Percentiles rank a stretch among this genome's conserved stretches.
These are phyloP conservation scores for Tilletia setariae DNA, from an alignment of 1,284 basidiomycete species.

Conservation along the genomic window DNA sequence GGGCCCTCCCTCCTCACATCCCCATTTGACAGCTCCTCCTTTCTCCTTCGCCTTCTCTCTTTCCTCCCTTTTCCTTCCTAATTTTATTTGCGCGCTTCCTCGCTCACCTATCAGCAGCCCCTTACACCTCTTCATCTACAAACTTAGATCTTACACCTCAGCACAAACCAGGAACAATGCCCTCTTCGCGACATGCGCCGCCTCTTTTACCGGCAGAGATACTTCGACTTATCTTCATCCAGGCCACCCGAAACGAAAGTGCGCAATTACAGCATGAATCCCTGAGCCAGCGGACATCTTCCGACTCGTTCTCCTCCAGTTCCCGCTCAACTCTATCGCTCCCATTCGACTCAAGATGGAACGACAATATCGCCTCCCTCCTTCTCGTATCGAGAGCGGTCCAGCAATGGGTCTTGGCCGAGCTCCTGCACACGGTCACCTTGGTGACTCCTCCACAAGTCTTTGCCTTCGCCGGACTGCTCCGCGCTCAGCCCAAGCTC, in stretches of 20 bases:
- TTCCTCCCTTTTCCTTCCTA: neutral
- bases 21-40: too few species aligned
- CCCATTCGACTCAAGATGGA: neutral
- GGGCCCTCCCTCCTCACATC: too few species aligned
- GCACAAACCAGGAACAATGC: neutral
- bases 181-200: neutral
- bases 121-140: neutral
- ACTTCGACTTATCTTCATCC: neutral
- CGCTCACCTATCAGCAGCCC: neutral
- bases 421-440: constrained; percentile 1
- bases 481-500: neutral
- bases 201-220: neutral
- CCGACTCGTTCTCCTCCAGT: neutral
- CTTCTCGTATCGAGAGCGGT: neutral
- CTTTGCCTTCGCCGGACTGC: neutral
- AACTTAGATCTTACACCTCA: neutral
- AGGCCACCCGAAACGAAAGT: neutral
- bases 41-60: neutral
- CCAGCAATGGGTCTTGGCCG: constrained; percentile 2
- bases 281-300: neutral
- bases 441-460: neutral
- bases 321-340: neutral
- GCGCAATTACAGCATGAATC: neutral
- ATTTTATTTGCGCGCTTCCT: neutral
- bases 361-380: neutral